Base-by-base conservation (phyloP, 148 eudicot species). In the Nepenthes gracilis region DNA sequence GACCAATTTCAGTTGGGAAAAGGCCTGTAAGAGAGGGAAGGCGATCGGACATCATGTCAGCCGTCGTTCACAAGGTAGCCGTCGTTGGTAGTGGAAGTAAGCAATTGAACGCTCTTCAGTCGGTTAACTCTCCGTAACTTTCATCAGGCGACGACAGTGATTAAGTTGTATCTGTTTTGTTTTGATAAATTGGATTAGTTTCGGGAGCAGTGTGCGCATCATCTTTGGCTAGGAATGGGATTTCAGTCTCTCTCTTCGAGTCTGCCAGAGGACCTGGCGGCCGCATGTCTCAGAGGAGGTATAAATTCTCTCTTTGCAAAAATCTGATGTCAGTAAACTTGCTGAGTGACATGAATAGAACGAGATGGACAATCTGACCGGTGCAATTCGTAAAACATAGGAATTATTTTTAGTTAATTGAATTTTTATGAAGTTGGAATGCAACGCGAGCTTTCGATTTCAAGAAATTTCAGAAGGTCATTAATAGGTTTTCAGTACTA, bases 121-220 rank as follows among this genome's bases (percentile, higher is more conserved):
- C 11, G 1, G 9, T 36, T 23, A n/a, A 1, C 32, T 57, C 32
- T 48, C 14, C 12, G 37, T 2, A 48, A 14, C 1, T 0, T 62
- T 56, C 10, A 3, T 2, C 37, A 35, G 7, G 1, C 15, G 48
- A 36, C 7, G 15, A 14, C 32, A n/a, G 32, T 35, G 36, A 55
- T 35, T 55, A 9, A 6, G 6, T 55, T 35, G 36, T 8, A 6
- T 59, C 12, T 47, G 6, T 43, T 5, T 61, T 10, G 34, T 6
- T 12, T 45, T 9, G 9, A 36, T 23, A 23, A 23, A 23, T 23
- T 23, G 0, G 47, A 35, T 38, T 72, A 90, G 99, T 93, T 64
- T 86, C 99, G 47, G 99, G 99, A 71, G 85, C 99, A 49, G 89
- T 88, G 1, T 93, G 99, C 55, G 99, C 99, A 48, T 93, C 99